Conservation (phyloP, 805 yeast genomes). For the Blastobotrys parvus region DNA sequence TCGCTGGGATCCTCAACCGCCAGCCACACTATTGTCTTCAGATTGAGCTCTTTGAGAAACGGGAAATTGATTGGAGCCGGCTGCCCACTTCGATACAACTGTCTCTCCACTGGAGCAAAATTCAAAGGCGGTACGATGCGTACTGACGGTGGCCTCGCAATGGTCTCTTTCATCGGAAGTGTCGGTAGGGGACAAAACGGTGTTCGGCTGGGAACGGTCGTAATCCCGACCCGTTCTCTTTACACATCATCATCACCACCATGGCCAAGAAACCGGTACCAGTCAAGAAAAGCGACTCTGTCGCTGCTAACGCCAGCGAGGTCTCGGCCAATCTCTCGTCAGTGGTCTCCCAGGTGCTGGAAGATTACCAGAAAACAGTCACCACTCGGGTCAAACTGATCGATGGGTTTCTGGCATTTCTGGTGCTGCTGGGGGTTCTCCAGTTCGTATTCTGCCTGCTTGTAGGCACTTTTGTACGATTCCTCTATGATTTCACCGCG, state of each 20-base stretch:
- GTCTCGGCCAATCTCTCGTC: conserved; percentile 7
- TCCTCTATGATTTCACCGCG: not conserved
- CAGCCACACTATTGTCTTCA: conserved; percentile 83
- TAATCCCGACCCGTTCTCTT: too few species aligned
- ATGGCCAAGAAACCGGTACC: too few species aligned
- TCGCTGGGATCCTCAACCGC: conserved; percentile 95
- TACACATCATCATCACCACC: too few species aligned
- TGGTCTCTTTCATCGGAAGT: too few species aligned
- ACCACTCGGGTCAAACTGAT: conserved; percentile 43
- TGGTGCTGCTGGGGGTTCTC: conserved; percentile 64
- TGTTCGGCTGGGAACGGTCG: too few species aligned
- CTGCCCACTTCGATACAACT: conserved; percentile 84
- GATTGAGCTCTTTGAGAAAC: conserved; percentile 62
- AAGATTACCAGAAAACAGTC: conserved; percentile 22
- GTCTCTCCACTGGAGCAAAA: conserved; percentile 88
- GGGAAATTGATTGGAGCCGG: conserved; percentile 91
- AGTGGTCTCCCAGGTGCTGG: conserved; percentile 13
- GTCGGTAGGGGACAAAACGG: too few species aligned
- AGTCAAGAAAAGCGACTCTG: too few species aligned
- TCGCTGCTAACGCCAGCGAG: too few species aligned
- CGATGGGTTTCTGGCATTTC: conserved; percentile 66
- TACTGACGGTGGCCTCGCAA: conserved; percentile 17
- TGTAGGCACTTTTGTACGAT: conserved; percentile 60
- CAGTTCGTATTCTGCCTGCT: conserved; percentile 73
- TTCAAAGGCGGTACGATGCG: conserved; percentile 77